Evolutionary conservation across 176 grass and related monocot genomes (phyloP).

Genomic region (Oryza glumipatula): DNA sequence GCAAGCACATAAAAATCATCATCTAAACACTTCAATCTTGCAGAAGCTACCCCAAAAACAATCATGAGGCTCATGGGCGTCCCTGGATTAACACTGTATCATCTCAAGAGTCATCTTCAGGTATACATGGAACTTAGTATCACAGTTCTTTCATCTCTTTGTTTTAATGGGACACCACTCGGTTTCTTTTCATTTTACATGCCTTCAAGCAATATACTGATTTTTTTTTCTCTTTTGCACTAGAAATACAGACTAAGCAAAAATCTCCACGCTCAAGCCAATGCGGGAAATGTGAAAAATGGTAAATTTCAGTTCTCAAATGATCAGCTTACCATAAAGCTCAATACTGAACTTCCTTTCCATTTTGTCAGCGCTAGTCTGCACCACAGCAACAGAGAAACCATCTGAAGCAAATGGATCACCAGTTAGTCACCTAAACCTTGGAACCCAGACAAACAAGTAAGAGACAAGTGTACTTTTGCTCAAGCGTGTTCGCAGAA

Average conservation of each 20-base stretch:
- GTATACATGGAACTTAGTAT: conserved; percentile 53
- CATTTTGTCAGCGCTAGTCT: conserved; percentile 49
- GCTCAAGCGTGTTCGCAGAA: conserved; percentile 31
- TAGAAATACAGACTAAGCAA: conserved; percentile 99
- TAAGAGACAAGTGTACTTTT: conserved; percentile 54
- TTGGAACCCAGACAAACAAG: conserved; percentile 77
- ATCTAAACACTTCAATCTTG: conserved; percentile 32
- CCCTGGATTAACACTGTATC: conserved; percentile 93
- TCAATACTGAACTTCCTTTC: conserved; percentile 41
- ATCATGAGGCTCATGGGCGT: conserved; percentile 96
- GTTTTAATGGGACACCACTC: neutral
- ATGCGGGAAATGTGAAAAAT: conserved; percentile 61
- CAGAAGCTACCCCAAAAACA: conserved; percentile 96
- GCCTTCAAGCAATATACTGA: conserved; percentile 46
- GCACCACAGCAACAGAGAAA: conserved; percentile 62
- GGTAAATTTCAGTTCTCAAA: conserved; percentile 45
- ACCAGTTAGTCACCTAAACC: conserved; percentile 50
- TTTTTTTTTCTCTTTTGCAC: conserved; percentile 41
- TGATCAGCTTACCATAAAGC: conserved; percentile 21
- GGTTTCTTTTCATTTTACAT: conserved; percentile 14
- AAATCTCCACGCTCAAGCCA: conserved; percentile 77
- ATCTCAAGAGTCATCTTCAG: conserved; percentile 99
- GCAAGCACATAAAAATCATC: conserved; percentile 19
- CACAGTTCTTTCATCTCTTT: neutral
- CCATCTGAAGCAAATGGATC: conserved; percentile 64